A percentile compares a stretch with the other conserved stretches of the same genome.
phyloP scores from a whole-genome alignment of 2,329 filamentous ascomycete species.

The Colletotrichum somersetense region DNA sequence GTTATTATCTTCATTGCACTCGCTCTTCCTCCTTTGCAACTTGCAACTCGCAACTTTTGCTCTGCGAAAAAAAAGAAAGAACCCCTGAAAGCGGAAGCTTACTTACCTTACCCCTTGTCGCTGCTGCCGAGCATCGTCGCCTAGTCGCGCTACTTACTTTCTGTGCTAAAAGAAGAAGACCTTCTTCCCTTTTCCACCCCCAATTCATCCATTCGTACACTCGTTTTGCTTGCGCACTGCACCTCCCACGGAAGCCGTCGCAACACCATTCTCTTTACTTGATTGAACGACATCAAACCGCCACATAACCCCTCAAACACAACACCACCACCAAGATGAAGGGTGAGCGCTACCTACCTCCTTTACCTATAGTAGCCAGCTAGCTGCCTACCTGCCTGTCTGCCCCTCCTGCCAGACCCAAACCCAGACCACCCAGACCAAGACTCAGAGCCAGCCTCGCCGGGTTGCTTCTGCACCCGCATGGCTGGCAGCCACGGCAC shows the following conservation, averaged over 20 bases:
- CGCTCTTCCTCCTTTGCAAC: conserved; percentile 31
- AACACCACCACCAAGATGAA: conserved; percentile 40
- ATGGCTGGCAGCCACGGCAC: conserved; percentile 4
- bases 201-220: conserved; percentile 24
- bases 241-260: conserved; percentile 23
- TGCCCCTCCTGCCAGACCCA: not conserved
- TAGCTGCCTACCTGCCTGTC: not conserved
- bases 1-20: conserved; percentile 31
- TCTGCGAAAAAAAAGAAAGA: not conserved
- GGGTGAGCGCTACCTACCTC: conserved; percentile 22
- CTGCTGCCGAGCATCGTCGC: not conserved
- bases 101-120: conserved; percentile 5
- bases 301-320: conserved; percentile 10
- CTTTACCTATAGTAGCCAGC: not conserved
- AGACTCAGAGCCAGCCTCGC: not conserved
- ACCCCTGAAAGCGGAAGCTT: not conserved
- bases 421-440: not conserved
- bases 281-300: not conserved
- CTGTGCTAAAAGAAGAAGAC: not conserved
- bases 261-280: conserved; percentile 15
- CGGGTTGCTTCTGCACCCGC: not conserved
- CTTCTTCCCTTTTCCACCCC: conserved; percentile 21
- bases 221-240: conserved; percentile 36
- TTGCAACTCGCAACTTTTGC: conserved; percentile 2
- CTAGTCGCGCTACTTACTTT: not conserved